These are phyloP conservation scores for Dillenia turbinata DNA, from an alignment of 164 flowering plant genomes.

Conservation along the genomic window DNA sequence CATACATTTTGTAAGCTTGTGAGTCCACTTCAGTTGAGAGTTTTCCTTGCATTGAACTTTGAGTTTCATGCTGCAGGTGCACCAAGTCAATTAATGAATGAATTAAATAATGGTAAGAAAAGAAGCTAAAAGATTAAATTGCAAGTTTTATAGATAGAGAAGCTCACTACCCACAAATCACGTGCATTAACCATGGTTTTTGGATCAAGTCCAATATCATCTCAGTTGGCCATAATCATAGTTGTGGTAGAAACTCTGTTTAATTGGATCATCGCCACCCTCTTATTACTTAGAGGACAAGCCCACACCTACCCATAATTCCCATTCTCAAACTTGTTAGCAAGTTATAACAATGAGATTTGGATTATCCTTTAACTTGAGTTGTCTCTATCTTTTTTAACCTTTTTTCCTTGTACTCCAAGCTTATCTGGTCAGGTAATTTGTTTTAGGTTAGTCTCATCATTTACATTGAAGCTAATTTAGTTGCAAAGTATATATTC, in stretches of 20 bases:
- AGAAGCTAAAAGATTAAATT: background rate
- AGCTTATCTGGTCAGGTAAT: slow-evolving; percentile 38
- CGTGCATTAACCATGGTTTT: slow-evolving; percentile 37
- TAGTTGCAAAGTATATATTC: background rate
- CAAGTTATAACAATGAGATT: too few species aligned
- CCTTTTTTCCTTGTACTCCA: slow-evolving; percentile 80
- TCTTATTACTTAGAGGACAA: slow-evolving; percentile 45
- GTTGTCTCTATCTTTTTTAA: slow-evolving; percentile 40
- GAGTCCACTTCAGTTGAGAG: slow-evolving; percentile 41
- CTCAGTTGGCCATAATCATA: slow-evolving; percentile 49
- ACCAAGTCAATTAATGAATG: background rate
- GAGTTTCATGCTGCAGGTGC: slow-evolving; percentile 37
- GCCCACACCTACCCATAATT: slow-evolving; percentile 60
- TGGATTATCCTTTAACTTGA: background rate
- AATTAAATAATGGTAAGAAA: background rate
- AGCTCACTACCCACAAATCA: slow-evolving; percentile 64
- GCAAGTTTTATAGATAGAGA: too few species aligned
- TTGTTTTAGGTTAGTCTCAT: background rate
- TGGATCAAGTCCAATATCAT: slow-evolving; percentile 46
- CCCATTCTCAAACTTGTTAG: background rate
- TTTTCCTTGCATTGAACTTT: slow-evolving; percentile 17
- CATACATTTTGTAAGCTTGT: slow-evolving; percentile 68
- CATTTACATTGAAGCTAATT: background rate
- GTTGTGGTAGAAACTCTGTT: slow-evolving; percentile 55
- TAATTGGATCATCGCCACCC: slow-evolving; percentile 50